These are phyloP conservation scores for Ustilago lituana DNA, from an alignment of 1,284 basidiomycete species.

Conservation along the genomic window DNA sequence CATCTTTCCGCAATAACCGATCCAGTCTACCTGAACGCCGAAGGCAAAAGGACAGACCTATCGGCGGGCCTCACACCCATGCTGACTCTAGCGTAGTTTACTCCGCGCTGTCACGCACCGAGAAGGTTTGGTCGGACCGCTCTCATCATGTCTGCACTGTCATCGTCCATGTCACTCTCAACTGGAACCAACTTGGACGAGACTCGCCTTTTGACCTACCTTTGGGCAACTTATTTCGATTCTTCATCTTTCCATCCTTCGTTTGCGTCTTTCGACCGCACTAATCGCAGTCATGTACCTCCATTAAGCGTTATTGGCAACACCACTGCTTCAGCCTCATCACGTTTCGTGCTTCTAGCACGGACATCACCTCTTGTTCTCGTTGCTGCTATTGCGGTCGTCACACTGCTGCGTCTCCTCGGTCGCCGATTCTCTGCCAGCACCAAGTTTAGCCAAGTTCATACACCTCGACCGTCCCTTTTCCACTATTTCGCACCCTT, in stretches of 20 bases:
- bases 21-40: too few species aligned
- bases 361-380: conserved; percentile 10
- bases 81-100: too few species aligned
- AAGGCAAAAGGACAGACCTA: too few species aligned
- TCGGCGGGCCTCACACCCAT: too few species aligned
- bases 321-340: not conserved
- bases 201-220: conserved; percentile 5
- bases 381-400: conserved; percentile 1
- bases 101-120: too few species aligned
- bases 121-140: not conserved
- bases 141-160: conserved; percentile 4
- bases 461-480: not conserved
- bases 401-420: not conserved
- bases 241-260: too few species aligned
- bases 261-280: too few species aligned
- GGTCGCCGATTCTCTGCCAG: not conserved
- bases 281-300: too few species aligned
- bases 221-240: too few species aligned
- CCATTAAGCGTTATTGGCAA: too few species aligned
- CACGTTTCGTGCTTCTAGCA: not conserved
- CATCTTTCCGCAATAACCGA: too few species aligned
- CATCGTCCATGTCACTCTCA: not conserved
- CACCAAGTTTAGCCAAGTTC: not conserved
- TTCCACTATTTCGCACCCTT: conserved; percentile 32
- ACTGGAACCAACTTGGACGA: conserved; percentile 5